Base-by-base conservation (phyloP, 2,329 filamentous ascomycete species). In the Trichoderma endophyticum region DNA sequence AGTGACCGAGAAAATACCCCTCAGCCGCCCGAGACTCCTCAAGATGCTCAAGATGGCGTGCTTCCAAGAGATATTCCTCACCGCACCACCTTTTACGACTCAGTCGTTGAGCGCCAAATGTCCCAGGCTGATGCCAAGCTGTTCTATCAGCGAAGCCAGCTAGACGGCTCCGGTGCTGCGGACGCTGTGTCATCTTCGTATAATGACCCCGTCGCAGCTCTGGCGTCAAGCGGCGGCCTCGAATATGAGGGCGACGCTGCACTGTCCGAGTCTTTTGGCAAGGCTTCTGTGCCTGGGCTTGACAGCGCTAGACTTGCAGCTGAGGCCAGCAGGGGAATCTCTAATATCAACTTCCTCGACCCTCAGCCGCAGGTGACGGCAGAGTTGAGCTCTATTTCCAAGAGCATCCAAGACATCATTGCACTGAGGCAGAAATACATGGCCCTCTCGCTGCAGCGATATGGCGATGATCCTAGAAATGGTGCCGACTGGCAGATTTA, bases 101-200 rank as follows among this genome's bases (percentile, higher is more conserved):
- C 67, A 1, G 67, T 70, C 39, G 67, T 70, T 36, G 67, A 70
- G 57, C 67, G 67, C 26, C 67, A 70, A 36, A 70, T 70, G 67
- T 51, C 56, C 21, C 67, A 70, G 9, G 51, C 67, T 9, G 67
- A 70, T 28, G 67, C 67, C 3, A 70, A 70, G 39, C 67, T 70
- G 57, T 70, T 70, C 26, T 70, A 70, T 8, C 67, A 70, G 39
- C 67, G 67, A 43, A 70, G 67, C 57, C 56, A 70, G 15, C 24
- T 62, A 21, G 67, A 70, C 6, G n/a, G 60, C 36, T 48, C 65
- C 4, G 26, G 36, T 18, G 26, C 39, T 18, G 2, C 32, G 26
- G 56, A 59, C 12, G 5, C 30, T 14, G 34, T 14, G 34, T n/a
- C 67, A 30, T 4, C 14, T 39, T 69, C 66, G 26, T 70, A 62